These are phyloP conservation scores for Zygotorulaspora chibaensis DNA, from an alignment of 805 yeast genomes.

Conservation along the genomic window DNA sequence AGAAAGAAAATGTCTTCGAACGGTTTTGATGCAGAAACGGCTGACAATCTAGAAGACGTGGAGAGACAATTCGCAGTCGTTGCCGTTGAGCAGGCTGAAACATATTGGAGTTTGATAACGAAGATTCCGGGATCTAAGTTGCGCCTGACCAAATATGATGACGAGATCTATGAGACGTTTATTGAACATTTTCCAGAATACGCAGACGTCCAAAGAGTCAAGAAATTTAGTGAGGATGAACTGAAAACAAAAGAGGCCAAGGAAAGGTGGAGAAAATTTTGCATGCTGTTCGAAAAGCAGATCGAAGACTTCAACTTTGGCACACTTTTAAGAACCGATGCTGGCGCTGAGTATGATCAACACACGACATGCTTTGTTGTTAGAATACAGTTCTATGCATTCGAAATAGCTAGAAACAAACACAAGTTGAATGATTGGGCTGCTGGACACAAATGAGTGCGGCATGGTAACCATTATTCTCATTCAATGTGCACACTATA, in stretches of 20 bases:
- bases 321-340: slow-evolving; percentile 75
- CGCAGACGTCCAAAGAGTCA: slow-evolving; percentile 52
- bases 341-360: slow-evolving; percentile 72
- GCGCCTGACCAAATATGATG: slow-evolving; percentile 67
- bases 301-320: slow-evolving; percentile 95
- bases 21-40: slow-evolving; percentile 76
- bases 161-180: slow-evolving; percentile 59
- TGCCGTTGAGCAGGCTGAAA: slow-evolving; percentile 93
- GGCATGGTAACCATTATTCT: not conserved
- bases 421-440: slow-evolving; percentile 92
- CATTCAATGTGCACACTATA: too few species aligned
- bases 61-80: slow-evolving; percentile 97
- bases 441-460: slow-evolving; percentile 31
- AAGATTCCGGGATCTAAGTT: slow-evolving; percentile 75
- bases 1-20: slow-evolving; percentile 9
- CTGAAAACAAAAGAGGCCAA: slow-evolving; percentile 80
- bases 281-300: slow-evolving; percentile 72
- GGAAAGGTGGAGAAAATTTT: slow-evolving; percentile 84
- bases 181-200: slow-evolving; percentile 85
- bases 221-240: slow-evolving; percentile 63
- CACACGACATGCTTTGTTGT: slow-evolving; percentile 83
- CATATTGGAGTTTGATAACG: slow-evolving; percentile 80
- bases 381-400: slow-evolving; percentile 90
- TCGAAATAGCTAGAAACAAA: slow-evolving; percentile 91
- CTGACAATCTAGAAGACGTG: slow-evolving; percentile 92